Conservation (phyloP, 352 stramenopile species). For the Saprolegnia diclina region DNA sequence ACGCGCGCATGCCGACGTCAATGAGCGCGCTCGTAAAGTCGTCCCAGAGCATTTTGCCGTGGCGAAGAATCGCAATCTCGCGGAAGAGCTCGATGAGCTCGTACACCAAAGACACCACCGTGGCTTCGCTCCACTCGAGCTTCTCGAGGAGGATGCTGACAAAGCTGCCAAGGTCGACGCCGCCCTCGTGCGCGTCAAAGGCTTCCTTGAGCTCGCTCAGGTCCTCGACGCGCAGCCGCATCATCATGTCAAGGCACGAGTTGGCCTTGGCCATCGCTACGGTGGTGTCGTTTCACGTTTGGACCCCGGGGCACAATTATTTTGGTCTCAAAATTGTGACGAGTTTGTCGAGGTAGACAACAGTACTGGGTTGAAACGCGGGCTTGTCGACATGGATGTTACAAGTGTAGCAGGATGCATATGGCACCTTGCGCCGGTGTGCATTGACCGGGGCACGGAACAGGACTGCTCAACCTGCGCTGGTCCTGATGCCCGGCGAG, state of each 20-base stretch:
- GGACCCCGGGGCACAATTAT: background rate
- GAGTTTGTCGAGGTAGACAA: too few relatives aligned
- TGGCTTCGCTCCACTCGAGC: conserved; percentile 51
- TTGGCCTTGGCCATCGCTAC: conserved; percentile 29
- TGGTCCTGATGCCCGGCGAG: too few relatives aligned
- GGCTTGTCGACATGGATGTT: too few relatives aligned
- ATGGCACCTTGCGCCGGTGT: too few relatives aligned
- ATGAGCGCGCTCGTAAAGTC: conserved; percentile 81
- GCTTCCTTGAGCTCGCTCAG: conserved; percentile 54
- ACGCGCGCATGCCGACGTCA: conserved; percentile 62
- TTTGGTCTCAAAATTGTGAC: too few relatives aligned
- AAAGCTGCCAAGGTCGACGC: conserved; percentile 54
- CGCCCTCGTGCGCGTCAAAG: conserved; percentile 50
- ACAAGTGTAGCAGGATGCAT: too few relatives aligned
- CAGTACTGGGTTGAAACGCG: too few relatives aligned
- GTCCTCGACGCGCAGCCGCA: conserved; percentile 65
- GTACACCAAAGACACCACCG: conserved; percentile 54
- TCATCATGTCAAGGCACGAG: conserved; percentile 72
- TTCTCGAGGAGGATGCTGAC: conserved; percentile 67
- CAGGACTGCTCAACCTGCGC: too few relatives aligned
- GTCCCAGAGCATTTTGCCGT: conserved; percentile 78
- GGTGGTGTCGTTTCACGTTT: background rate
- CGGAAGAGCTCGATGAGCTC: conserved; percentile 74
- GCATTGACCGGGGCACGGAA: too few relatives aligned
- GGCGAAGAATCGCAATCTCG: conserved; percentile 70